Evolutionary conservation across 192 early-diverging fungal genomes (phyloP), one percentile per base, ranked within the genome.

Genomic region (Coemansia sp.): DNA sequence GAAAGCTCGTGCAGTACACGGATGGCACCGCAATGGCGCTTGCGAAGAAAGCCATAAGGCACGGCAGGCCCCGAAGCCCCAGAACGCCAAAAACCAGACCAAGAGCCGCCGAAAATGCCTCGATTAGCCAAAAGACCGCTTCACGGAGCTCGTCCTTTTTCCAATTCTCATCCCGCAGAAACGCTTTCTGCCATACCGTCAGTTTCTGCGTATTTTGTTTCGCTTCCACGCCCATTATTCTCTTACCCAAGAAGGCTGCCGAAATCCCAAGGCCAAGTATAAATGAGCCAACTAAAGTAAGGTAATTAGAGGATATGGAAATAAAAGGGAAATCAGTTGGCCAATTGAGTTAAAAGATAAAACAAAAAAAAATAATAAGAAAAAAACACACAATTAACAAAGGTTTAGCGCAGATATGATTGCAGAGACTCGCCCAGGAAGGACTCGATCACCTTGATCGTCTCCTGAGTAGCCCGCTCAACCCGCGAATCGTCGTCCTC

Each of bases 401-500:
- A 12, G 40, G 9, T n/a, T 55, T 86, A 92, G 32, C 88, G 80
- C 55, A 96, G 89, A 71, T 94, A 96, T 64, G 91, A 90, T 61
- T 93, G 87, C 59, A 97, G 85, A 41, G 88, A 88, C 73, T 98
- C 96, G 63, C 97, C 97, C 61, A 99, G 79, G 66, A 93, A 88
- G 10, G 89, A 87, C 67, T 99, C 94, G 62, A 99, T 96, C 68
- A 91, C 79, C 59, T 88, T 85, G 74, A 89, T 90, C 41, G 96
- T 86, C 69, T 95, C 89, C 61, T 92, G 90, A 12, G 90, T 90
- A 36, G 87, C 82, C 32, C 85, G 84, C 76, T 97, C 93, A 5
- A 99, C 94, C 54, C 90, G 85, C 42, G 82, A 75, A 64, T 96
- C 92, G 46, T 93, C 91, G 68, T 98, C 94, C 77, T 99, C 97